A percentile compares a stretch with the other conserved stretches of the same genome.
Conservation (phyloP, 2,329 filamentous ascomycete genomes). For the Microcera coccophila region DNA sequence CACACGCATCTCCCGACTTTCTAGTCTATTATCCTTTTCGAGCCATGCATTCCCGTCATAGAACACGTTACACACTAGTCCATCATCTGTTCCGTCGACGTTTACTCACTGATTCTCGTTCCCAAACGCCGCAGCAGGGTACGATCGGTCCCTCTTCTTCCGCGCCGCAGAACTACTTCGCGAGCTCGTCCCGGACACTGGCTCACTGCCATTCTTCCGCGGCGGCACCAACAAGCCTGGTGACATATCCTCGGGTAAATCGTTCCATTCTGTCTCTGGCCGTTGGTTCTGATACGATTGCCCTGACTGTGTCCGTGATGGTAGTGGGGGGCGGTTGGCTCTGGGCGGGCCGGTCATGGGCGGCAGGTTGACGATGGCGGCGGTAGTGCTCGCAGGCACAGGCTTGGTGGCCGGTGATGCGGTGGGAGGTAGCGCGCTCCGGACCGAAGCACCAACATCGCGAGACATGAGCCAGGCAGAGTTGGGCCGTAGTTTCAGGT, state of each 20-base stretch:
- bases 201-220: conserved; percentile 28
- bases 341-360: conserved; percentile 22
- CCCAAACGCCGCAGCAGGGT: conserved; percentile 60
- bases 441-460: conserved; percentile 33
- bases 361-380: conserved; percentile 32
- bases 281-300: conserved; percentile 57
- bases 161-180: conserved; percentile 51
- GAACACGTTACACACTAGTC: background rate
- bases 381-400: conserved; percentile 26
- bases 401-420: conserved; percentile 15
- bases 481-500: conserved; percentile 57
- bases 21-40: no score
- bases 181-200: conserved; percentile 46
- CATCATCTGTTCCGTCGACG: background rate
- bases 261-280: conserved; percentile 62
- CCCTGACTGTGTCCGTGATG: conserved; percentile 23
- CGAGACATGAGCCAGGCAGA: conserved; percentile 58
- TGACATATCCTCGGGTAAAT: conserved; percentile 59
- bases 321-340: conserved; percentile 23
- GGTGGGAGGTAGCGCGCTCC: conserved; percentile 16
- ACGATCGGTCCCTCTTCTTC: conserved; percentile 58
- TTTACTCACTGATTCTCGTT: conserved; percentile 22
- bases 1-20: no score
- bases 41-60: background rate
- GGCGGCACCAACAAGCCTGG: conserved; percentile 28